A percentile compares a stretch with the other conserved stretches of the same genome.
phyloP scores from a whole-genome alignment of 345 rosid genomes.

The Heritiera littoralis region DNA sequence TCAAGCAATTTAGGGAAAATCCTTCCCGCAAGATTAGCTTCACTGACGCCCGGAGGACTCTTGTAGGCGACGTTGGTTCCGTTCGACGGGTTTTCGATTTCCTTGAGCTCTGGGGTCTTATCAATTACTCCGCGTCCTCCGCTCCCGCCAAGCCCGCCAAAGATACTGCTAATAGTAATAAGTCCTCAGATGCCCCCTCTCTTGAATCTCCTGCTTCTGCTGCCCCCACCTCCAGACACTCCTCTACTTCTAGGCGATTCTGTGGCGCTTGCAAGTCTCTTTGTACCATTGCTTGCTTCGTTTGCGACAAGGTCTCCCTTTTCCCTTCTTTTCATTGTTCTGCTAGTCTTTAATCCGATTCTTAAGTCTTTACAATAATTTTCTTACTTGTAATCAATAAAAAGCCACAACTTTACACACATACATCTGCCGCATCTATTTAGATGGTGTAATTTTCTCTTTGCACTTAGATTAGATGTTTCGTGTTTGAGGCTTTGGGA shows the following conservation, averaged over 20 bases:
- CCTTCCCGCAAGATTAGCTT: slow-evolving; percentile 69
- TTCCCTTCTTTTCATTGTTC: neutral
- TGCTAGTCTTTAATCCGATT: neutral
- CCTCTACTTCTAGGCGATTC: slow-evolving; percentile 43
- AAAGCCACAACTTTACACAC: slow-evolving; percentile 33
- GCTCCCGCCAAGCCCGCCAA: slow-evolving; percentile 55
- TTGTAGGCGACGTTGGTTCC: slow-evolving; percentile 85
- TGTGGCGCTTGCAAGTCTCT: slow-evolving; percentile 80
- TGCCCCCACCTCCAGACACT: neutral
- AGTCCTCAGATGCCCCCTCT: slow-evolving; percentile 38
- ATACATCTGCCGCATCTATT: slow-evolving; percentile 22
- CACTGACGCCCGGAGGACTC: slow-evolving; percentile 77
- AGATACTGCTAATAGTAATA: slow-evolving; percentile 36
- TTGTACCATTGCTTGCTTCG: slow-evolving; percentile 86
- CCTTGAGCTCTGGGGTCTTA: slow-evolving; percentile 83
- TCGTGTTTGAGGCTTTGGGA: neutral
- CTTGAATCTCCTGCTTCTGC: slow-evolving; percentile 28
- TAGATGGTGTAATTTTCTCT: neutral
- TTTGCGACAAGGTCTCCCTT: slow-evolving; percentile 68
- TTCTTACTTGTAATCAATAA: neutral
- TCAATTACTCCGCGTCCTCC: slow-evolving; percentile 61
- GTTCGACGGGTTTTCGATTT: slow-evolving; percentile 89
- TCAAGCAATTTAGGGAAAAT: slow-evolving; percentile 60
- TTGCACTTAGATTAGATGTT: neutral
- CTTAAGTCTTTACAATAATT: neutral